Percentiles rank a stretch among this genome's conserved stretches.
Evolutionary conservation across 495 filamentous ascomycete species (phyloP).

Genomic region (Penicillium atrosanguineum): DNA sequence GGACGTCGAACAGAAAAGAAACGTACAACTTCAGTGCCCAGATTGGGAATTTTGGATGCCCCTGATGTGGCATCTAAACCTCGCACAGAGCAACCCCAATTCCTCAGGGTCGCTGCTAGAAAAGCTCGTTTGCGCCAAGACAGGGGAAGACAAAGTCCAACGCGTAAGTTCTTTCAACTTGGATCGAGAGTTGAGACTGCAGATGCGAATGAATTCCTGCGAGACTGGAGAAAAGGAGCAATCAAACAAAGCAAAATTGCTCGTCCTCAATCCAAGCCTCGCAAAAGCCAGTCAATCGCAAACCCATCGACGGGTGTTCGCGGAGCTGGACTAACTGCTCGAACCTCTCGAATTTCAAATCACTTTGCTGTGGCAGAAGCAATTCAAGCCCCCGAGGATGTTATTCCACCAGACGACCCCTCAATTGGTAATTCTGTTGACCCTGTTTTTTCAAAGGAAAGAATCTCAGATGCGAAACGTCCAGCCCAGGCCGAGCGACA

Average conservation of each 20-base stretch:
- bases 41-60: slow-evolving; percentile 71
- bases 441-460: slow-evolving; percentile 1
- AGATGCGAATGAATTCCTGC: slow-evolving; percentile 66
- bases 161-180: slow-evolving; percentile 68
- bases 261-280: slow-evolving; percentile 19
- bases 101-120: slow-evolving; percentile 76
- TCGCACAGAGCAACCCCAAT: slow-evolving; percentile 53
- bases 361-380: slow-evolving; percentile 1
- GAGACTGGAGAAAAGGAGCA: slow-evolving; percentile 72
- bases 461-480: neutral
- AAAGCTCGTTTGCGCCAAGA: slow-evolving; percentile 59
- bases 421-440: slow-evolving; percentile 1
- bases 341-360: slow-evolving; percentile 3
- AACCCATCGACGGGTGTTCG: slow-evolving; percentile 16
- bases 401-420: neutral
- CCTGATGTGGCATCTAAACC: slow-evolving; percentile 39
- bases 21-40: slow-evolving; percentile 33
- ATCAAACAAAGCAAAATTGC: slow-evolving; percentile 48
- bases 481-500: slow-evolving; percentile 16
- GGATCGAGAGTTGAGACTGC: slow-evolving; percentile 69
- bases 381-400: neutral
- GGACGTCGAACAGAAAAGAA: slow-evolving; percentile 26
- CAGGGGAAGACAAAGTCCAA: slow-evolving; percentile 70
- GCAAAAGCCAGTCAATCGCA: slow-evolving; percentile 19
- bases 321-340: slow-evolving; percentile 8